Conservation (phyloP, 768 basidiomycete genomes). For the Phanerochaete sordida region DNA sequence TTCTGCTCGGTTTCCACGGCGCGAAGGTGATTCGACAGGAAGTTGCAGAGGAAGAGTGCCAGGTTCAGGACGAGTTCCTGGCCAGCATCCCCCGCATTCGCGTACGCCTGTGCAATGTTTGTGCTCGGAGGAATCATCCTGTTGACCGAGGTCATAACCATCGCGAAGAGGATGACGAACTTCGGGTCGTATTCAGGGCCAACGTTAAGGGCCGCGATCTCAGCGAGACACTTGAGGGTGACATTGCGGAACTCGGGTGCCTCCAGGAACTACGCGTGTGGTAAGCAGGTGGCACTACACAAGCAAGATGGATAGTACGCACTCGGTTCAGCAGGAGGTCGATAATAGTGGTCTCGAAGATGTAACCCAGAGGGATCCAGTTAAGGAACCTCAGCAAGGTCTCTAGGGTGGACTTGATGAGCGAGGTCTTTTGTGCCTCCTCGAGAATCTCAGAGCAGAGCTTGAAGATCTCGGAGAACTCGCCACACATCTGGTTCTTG, state of each 20-base stretch:
- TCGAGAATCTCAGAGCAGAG: constrained; percentile 95
- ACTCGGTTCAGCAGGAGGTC: constrained; percentile 90
- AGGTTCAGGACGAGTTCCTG: constrained; percentile 98
- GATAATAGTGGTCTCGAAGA: constrained; percentile 97
- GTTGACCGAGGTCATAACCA: constrained; percentile 97
- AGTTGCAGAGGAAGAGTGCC: constrained; percentile 95
- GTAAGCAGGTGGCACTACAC: constrained; percentile 7
- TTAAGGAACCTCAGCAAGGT: constrained; percentile 94
- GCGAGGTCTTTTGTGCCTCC: constrained; percentile 92
- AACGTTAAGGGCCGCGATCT: constrained; percentile 92
- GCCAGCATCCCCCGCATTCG: constrained; percentile 83
- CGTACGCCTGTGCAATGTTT: constrained; percentile 90
- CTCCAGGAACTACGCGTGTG: constrained; percentile 79
- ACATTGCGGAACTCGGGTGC: constrained; percentile 96
- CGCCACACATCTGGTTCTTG: constrained; percentile 97
- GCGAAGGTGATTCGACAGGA: constrained; percentile 88
- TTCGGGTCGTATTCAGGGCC: constrained; percentile 97
- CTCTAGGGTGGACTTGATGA: constrained; percentile 93
- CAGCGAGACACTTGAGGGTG: constrained; percentile 93
- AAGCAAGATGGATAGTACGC: constrained; percentile 29
- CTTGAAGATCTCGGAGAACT: constrained; percentile 97
- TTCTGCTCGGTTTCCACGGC: constrained; percentile 91
- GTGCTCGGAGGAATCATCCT: constrained; percentile 96
- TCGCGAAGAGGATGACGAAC: constrained; percentile 95
- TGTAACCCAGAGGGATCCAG: constrained; percentile 99